Conservation (phyloP, 305 asterid genomes). For the Fraxinus sp. region DNA sequence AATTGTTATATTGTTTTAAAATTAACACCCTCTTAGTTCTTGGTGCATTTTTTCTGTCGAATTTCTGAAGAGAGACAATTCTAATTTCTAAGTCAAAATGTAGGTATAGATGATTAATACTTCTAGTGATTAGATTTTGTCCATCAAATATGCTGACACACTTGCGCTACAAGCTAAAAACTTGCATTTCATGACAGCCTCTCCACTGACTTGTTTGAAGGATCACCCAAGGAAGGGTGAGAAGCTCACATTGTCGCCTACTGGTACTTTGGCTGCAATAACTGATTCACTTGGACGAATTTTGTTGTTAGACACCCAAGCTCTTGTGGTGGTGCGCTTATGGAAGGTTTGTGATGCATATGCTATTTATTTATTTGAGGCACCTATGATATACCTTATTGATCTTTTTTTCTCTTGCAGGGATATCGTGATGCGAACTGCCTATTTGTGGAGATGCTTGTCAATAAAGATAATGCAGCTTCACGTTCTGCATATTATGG, state of each 20-base stretch:
- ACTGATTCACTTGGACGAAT: conserved; percentile 96
- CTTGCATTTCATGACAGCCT: conserved; percentile 59
- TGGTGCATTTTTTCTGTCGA: background rate
- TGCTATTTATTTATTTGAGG: conserved; percentile 4
- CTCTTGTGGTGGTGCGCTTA: conserved; percentile 85
- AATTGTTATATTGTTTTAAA: background rate
- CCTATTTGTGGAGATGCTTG: conserved; percentile 91
- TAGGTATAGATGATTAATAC: too few relatives aligned
- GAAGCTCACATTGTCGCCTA: conserved; percentile 88
- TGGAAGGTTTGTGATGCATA: conserved; percentile 70
- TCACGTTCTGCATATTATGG: conserved; percentile 36
- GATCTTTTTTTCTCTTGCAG: conserved; percentile 39
- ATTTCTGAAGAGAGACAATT: background rate
- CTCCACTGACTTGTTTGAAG: conserved; percentile 83
- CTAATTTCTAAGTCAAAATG: background rate
- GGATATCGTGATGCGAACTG: conserved; percentile 99
- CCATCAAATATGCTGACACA: conserved; percentile 11
- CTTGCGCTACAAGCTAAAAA: conserved; percentile 7
- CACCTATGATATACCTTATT: background rate
- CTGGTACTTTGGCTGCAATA: conserved; percentile 94
- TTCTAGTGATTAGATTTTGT: background rate
- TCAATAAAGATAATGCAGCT: conserved; percentile 48
- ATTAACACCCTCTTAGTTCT: background rate
- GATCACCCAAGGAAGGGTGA: conserved; percentile 96
- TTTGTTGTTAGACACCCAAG: conserved; percentile 89